These are phyloP conservation scores for Claviceps humidiphila DNA, from an alignment of 2,329 filamentous ascomycete species.

Conservation along the genomic window DNA sequence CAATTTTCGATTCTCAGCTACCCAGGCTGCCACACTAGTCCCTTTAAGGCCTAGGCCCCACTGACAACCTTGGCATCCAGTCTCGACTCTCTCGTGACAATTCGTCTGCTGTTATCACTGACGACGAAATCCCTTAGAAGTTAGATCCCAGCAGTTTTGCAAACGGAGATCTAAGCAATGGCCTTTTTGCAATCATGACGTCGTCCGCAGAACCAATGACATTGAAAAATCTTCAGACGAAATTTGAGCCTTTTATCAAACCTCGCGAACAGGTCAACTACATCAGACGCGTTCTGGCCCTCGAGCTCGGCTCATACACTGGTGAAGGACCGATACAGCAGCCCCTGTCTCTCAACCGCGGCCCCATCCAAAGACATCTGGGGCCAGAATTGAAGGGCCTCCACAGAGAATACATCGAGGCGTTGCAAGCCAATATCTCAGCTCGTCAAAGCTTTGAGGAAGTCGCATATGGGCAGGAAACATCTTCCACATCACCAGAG, in stretches of 20 bases:
- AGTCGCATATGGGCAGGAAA: constrained; percentile 14
- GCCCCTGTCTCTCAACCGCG: constrained; percentile 36
- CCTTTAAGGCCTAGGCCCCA: not conserved
- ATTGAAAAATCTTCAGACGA: constrained; percentile 24
- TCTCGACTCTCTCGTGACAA: not conserved
- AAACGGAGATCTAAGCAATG: not conserved
- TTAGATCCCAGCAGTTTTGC: not conserved
- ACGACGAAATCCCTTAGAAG: not conserved
- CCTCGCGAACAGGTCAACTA: constrained; percentile 43
- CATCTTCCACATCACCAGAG: not conserved
- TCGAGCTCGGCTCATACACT: constrained; percentile 37
- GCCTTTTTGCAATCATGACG: constrained; percentile 12
- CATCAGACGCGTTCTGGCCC: constrained; percentile 40
- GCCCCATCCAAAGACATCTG: constrained; percentile 20
- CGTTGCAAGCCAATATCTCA: constrained; percentile 36
- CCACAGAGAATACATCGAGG: constrained; percentile 42
- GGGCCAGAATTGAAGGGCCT: constrained; percentile 30
- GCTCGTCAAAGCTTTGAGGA: constrained; percentile 35
- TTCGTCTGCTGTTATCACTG: not conserved
- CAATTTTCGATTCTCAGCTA: constrained; percentile 24
- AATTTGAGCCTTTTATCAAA: constrained; percentile 39
- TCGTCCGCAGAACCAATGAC: constrained; percentile 17
- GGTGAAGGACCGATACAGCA: constrained; percentile 27
- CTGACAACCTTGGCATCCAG: not conserved
- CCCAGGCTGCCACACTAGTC: constrained; percentile 8